Evolutionary conservation across 2,329 filamentous ascomycete genomes (phyloP), one percentile per base, ranked within the genome.

Genomic region (Dactylonectria estremocensis): DNA sequence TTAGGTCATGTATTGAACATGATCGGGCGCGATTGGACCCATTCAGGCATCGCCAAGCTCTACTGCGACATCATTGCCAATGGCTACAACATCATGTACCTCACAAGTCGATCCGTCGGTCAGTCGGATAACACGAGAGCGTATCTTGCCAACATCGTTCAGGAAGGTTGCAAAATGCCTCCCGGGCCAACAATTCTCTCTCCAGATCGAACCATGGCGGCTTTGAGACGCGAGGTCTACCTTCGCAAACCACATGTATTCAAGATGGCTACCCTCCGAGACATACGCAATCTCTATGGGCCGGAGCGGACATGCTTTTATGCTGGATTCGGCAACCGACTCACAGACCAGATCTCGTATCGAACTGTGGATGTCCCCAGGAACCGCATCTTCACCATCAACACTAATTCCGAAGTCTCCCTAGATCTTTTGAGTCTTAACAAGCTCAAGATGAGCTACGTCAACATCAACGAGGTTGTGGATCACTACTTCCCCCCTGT

Each of bases 401-500:
- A 99, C 81, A 96, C 94, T 61, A 97, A 98, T 77, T 95, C 95
- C 1, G 96, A 99, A 80, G 95, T 99, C 33, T 95, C 93, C 31
- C 85, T 99, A 22, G 95, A 98, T 78, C 85, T 99, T 50, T 85
- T 98, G 49, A 95, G 91, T 69, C 87, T 98, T 61, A 98, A 97
- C 82, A 97, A 95, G 80, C 93, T 98, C 79, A 97, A 96, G 83
- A 95, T 97, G 76, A 97, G 93, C 70, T 99, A 99, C 79, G 94
- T 97, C 69, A 95, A 94, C 76, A 99, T 99, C 91, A 92, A 94
- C 67, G 97, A 99, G 80, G 92, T 99, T 66, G 94, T 99, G 7
- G 96, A 99, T 79, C 96, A 99, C 81, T 98, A 97, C 84, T 99
- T 99, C 80, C 96, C 96, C 7, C 94, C 97, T 2, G 92, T 97